phyloP scores from a whole-genome alignment of 257 asterid genomes.

The Solanum tarijense region DNA sequence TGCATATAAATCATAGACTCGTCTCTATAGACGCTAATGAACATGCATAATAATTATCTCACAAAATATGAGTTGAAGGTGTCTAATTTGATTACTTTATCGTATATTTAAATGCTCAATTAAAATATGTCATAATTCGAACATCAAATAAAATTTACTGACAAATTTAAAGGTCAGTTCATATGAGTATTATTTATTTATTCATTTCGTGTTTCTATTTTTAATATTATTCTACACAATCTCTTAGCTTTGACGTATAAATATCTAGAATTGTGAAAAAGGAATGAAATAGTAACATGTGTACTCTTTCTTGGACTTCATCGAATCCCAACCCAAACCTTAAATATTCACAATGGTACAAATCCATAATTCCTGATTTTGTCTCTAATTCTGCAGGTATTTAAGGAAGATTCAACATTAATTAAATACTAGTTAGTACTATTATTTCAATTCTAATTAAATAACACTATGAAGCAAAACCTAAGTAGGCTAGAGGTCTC shows the following conservation, averaged over 20 bases:
- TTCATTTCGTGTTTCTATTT: not conserved
- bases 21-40: not conserved
- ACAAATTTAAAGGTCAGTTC: not conserved
- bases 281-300: not conserved
- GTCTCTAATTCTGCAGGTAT: constrained; percentile 1
- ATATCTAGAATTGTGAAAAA: not conserved
- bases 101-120: not conserved
- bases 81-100: not conserved
- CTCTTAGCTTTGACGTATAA: not conserved
- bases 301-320: not conserved
- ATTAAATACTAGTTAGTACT: not conserved
- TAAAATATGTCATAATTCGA: not conserved
- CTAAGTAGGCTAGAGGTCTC: not conserved
- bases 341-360: not conserved
- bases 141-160: not conserved
- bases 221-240: not conserved
- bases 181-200: not conserved
- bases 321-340: not conserved
- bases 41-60: not conserved
- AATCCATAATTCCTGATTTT: not conserved
- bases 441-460: not conserved
- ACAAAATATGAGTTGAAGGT: not conserved
- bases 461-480: not conserved
- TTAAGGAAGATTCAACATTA: not conserved
- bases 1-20: not conserved